Evolutionary conservation across 2,329 filamentous ascomycete genomes (phyloP), one percentile per base, ranked within the genome.

Genomic region (Alternaria sp.): DNA sequence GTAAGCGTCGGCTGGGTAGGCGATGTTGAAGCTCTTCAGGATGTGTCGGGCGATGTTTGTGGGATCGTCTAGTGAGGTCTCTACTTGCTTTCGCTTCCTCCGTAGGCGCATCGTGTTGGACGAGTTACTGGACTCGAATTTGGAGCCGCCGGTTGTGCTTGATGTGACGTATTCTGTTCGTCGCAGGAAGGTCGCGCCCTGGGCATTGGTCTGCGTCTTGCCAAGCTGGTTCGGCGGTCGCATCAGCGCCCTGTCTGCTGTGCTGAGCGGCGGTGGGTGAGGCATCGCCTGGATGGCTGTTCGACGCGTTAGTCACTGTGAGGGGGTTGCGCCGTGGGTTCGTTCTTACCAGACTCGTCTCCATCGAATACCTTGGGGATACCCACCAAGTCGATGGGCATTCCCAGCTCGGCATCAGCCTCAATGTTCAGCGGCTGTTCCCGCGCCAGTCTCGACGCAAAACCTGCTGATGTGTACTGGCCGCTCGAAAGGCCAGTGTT

Each of bases 341-440:
- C 38, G 39, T 30, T 57, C 83, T 63, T 85, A 97, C 94, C 93
- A 81, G 91, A 91, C 83, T 98, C 94, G 78, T 98, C 93, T 59
- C 94, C 94, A 73, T 98, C 90, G 74, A 98, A 97, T 58, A 98
- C 89, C 30, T 94, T 93, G 7, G 94, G 94, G 82, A 98, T 92
- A 73, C 95, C 95, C 59, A 98, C 91, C 69, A 99, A 82, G 78
- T 98, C 94, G 75, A 99, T 88, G 61, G 94, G 93, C 95, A 99
- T 98, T 59, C 95, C 95, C 70, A 98, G 87, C 83, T 99, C 95
- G 8, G 94, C 95, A 86, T 99, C 95, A 30, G 93, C 93, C 80
- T 99, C 95, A 63, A 99, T 95, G 75, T 97, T 98, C 49, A 97
- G 84, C 53, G 94, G 92, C 82, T 98, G 95, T 74, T 97, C 93